These are phyloP conservation scores for Fimicolochytrium jonesii DNA, from an alignment of 192 early-diverging fungal species.

Conservation along the genomic window DNA sequence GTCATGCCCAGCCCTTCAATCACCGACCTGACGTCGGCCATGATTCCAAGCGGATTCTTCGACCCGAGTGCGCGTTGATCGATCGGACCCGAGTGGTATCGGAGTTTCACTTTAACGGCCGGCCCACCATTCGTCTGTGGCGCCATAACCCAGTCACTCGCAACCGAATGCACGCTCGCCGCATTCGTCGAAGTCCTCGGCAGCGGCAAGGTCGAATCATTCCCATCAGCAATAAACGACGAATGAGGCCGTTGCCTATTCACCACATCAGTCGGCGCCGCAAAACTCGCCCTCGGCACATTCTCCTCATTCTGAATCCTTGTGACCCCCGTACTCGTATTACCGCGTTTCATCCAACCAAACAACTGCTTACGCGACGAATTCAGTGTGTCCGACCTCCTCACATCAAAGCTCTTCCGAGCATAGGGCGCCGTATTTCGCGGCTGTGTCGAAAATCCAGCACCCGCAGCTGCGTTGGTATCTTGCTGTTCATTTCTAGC, in stretches of 20 bases:
- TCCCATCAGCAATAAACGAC: no score
- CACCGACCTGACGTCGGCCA: slow-evolving; percentile 24
- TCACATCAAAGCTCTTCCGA: slow-evolving; percentile 30
- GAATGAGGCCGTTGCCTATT: no score
- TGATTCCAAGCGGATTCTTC: slow-evolving; percentile 15
- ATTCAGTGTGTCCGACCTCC: no score
- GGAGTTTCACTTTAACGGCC: slow-evolving; percentile 2
- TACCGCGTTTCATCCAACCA: slow-evolving; percentile 28
- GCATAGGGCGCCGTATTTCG: no score
- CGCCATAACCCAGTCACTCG: slow-evolving; percentile 7
- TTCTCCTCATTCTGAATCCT: no score
- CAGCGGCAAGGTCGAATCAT: no score
- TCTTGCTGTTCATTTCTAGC: slow-evolving; percentile 3
- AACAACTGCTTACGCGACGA: slow-evolving; percentile 16
- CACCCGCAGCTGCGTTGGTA: no score
- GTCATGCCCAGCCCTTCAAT: slow-evolving; percentile 37
- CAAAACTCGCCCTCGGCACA: no score
- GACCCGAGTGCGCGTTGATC: slow-evolving; percentile 40
- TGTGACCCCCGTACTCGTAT: no score
- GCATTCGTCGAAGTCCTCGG: slow-evolving; percentile 21
- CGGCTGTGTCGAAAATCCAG: background rate
- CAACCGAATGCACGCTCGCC: slow-evolving; percentile 15
- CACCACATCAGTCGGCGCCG: no score
- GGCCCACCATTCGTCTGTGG: background rate
- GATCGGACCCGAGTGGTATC: slow-evolving; percentile 47